Percentiles rank a stretch among this genome's conserved stretches.
phyloP scores from a whole-genome alignment of 1,139 yeast genomes.

The Arxiozyma telluris region DNA sequence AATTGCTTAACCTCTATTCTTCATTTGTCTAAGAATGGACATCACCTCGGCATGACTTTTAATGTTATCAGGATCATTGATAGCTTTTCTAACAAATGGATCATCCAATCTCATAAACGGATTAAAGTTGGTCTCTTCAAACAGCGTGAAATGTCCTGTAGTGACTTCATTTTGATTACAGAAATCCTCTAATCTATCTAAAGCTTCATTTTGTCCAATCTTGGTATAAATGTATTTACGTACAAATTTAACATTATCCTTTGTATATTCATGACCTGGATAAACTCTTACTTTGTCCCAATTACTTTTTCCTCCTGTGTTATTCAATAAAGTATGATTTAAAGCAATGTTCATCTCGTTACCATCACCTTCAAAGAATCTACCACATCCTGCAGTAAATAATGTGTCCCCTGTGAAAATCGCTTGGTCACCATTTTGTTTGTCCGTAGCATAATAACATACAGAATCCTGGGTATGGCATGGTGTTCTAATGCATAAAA shows the following conservation, averaged over 20 bases:
- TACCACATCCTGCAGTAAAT: conserved; percentile 90
- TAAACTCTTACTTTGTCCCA: conserved; percentile 40
- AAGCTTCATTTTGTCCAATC: conserved; percentile 38
- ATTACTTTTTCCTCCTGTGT: conserved; percentile 31
- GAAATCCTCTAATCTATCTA: conserved; percentile 46
- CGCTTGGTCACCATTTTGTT: conserved; percentile 50
- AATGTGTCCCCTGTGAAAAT: conserved; percentile 95
- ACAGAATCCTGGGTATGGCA: conserved; percentile 96
- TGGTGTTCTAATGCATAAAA: conserved; percentile 87
- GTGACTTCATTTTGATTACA: conserved; percentile 53
- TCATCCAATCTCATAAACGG: conserved; percentile 81
- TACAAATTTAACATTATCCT: conserved; percentile 69
- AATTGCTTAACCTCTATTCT: conserved; percentile 41
- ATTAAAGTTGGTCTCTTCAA: conserved; percentile 72
- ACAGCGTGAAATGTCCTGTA: conserved; percentile 77
- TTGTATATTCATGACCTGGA: conserved; percentile 96
- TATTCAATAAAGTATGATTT: conserved; percentile 53
- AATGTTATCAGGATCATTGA: conserved; percentile 40
- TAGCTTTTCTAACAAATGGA: conserved; percentile 44
- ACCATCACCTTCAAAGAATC: conserved; percentile 89
- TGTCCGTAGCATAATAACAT: conserved; percentile 70
- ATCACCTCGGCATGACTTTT: conserved; percentile 45
- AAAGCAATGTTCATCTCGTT: conserved; percentile 69
- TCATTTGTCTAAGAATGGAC: conserved; percentile 60
- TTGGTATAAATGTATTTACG: conserved; percentile 46